phyloP scores from a whole-genome alignment of 257 asterid genomes.

The Cordia subcordata region DNA sequence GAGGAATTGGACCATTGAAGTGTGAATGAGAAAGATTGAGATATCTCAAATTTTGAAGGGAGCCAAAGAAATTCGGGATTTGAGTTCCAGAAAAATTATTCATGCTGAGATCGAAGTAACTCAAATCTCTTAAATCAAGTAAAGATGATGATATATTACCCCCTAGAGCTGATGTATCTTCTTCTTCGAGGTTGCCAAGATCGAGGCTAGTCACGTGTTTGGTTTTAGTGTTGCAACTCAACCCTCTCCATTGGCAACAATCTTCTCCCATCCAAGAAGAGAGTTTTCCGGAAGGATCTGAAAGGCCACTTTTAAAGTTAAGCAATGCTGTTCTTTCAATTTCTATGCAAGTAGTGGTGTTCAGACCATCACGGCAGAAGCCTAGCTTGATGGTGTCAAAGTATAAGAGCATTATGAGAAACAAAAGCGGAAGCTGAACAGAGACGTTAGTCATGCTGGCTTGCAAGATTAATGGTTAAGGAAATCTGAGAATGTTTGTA shows the following conservation, averaged over 20 bases:
- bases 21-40: background rate
- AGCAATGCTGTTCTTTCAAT: constrained; percentile 18
- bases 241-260: constrained; percentile 30
- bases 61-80: constrained; percentile 17
- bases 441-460: background rate
- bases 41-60: constrained; percentile 4
- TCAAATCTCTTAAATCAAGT: constrained; percentile 16
- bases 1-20: constrained; percentile 16
- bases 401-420: background rate
- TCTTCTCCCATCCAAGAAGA: constrained; percentile 25
- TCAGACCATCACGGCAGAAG: background rate
- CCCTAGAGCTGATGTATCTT: background rate
- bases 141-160: constrained; percentile 22
- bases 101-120: constrained; percentile 9
- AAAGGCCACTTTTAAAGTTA: constrained; percentile 12
- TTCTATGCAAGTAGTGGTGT: constrained; percentile 12
- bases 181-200: background rate
- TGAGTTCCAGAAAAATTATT: constrained; percentile 10
- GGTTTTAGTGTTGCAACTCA: constrained; percentile 17
- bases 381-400: no score
- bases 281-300: constrained; percentile 17
- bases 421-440: background rate
- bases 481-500: no score
- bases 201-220: constrained; percentile 4
- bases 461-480: background rate